These are phyloP conservation scores for Penicillium chermesinum DNA, from an alignment of 495 filamentous ascomycete species.

Conservation along the genomic window DNA sequence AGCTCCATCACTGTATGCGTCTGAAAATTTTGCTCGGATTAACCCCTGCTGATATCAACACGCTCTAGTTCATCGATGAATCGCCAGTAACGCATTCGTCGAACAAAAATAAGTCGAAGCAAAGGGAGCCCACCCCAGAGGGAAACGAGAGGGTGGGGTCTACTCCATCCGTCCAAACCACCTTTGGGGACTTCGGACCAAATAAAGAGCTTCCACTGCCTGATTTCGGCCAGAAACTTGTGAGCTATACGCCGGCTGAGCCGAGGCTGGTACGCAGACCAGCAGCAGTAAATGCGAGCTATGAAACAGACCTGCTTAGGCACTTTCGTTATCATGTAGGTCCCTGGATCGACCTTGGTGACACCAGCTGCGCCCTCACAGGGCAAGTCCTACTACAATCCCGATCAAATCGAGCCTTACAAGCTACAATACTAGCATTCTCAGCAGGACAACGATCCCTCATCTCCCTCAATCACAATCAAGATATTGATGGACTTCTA, in stretches of 20 bases:
- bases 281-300: constrained; percentile 4
- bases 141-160: too few species aligned
- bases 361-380: constrained; percentile 20
- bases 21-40: background rate
- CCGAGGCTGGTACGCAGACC: background rate
- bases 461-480: background rate
- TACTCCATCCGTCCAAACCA: background rate
- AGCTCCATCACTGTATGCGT: constrained; percentile 17
- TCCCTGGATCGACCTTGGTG: constrained; percentile 25
- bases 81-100: constrained; percentile 10
- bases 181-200: background rate
- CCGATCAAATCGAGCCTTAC: constrained; percentile 15
- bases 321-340: constrained; percentile 25
- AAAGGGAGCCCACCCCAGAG: background rate
- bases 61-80: constrained; percentile 22
- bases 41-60: background rate
- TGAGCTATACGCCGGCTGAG: constrained; percentile 2
- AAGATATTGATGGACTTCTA: constrained; percentile 11
- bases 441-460: constrained; percentile 17
- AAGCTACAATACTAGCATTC: constrained; percentile 18
- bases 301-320: constrained; percentile 21
- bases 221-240: background rate
- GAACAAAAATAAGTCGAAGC: background rate
- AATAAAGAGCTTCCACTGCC: background rate
- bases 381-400: constrained; percentile 20